Evolutionary conservation across 805 yeast genomes (phyloP), one percentile per base, ranked within the genome.

Genomic region (Clavispora asparagi): DNA sequence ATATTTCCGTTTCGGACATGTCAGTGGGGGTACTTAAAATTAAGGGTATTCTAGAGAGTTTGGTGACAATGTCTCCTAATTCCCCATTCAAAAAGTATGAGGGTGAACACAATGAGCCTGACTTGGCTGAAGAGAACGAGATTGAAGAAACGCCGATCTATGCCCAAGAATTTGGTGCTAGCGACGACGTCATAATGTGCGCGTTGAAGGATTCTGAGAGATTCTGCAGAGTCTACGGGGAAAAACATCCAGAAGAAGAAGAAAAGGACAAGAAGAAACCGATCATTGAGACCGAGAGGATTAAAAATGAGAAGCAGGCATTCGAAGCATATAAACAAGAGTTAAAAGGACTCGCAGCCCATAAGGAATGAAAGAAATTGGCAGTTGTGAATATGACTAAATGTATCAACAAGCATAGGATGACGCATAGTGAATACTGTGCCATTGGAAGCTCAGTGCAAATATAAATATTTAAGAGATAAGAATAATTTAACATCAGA

Each of bases 1-100:
- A 73, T 5, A 53, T 67, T 11, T 69, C 74, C 1, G 65, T 65
- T 23, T 64, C 67, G 8, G 76, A 71, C n/a, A 7, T 13, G 10
- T 13, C 17, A 4, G 40, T 38, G 12, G 14, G 29, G 14, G n/a
- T 26, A 8, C 17, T 39, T 6, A 39, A 39, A n/a, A n/a, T 39
- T 23, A 25, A 16, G 14, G 41, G 41, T 8, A 9, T 39, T 8
- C 10, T 26, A 7, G 32, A 39, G 10, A 16, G 54, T 7, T 45
- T 63, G 19, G 43, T 54, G 5, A 37, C 29, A n/a, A 19, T 51
- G 11, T 41, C 43, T 11, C 53, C 51, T 5, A 41, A 50, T 32
- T 51, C n/a, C 46, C 55, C 12, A 33, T 50, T 33, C 16, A 7
- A 40, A 30, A 31, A 12, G 8, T 12, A 17, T 10, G 40, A 26